These are phyloP conservation scores for Lupinus albus DNA, from an alignment of 306 rosid species.

Conservation along the genomic window DNA sequence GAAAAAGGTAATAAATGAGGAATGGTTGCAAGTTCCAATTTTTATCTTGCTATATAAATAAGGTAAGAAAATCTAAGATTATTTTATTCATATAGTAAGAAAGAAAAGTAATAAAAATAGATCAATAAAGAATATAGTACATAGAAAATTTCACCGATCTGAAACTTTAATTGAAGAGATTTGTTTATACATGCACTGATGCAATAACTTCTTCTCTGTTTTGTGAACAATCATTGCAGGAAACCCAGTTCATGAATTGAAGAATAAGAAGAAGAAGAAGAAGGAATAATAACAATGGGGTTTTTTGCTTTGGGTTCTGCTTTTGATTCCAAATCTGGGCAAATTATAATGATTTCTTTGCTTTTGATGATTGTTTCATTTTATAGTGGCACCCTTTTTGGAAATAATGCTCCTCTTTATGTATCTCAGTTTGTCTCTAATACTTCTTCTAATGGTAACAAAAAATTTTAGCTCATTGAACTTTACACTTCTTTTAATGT, in stretches of 20 bases:
- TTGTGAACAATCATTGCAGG: not conserved
- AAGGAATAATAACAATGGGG: conserved; percentile 30
- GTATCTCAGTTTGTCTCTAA: conserved; percentile 52
- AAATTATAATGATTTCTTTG: conserved; percentile 59
- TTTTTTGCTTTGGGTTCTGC: conserved; percentile 50
- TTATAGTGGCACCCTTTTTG: conserved; percentile 67
- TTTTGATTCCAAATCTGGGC: conserved; percentile 65
- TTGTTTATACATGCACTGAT: not conserved
- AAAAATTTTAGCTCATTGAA: not conserved
- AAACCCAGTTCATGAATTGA: not conserved
- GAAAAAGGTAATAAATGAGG: no score
- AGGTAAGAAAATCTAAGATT: not conserved
- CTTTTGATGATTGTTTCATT: conserved; percentile 72
- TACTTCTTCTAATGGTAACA: conserved; percentile 38
- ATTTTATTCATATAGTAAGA: not conserved
- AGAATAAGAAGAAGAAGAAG: not conserved
- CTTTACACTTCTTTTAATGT: conserved; percentile 24
- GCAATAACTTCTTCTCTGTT: conserved; percentile 8
- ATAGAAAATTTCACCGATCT: conserved; percentile 16
- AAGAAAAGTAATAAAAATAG: not conserved
- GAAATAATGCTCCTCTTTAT: conserved; percentile 67
- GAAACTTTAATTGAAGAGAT: not conserved
- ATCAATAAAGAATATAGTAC: not conserved
- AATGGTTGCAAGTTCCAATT: not conserved
- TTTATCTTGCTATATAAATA: not conserved